phyloP scores from a whole-genome alignment of 1,284 basidiomycete species.

The Pyrrhoderma lamaoense region DNA sequence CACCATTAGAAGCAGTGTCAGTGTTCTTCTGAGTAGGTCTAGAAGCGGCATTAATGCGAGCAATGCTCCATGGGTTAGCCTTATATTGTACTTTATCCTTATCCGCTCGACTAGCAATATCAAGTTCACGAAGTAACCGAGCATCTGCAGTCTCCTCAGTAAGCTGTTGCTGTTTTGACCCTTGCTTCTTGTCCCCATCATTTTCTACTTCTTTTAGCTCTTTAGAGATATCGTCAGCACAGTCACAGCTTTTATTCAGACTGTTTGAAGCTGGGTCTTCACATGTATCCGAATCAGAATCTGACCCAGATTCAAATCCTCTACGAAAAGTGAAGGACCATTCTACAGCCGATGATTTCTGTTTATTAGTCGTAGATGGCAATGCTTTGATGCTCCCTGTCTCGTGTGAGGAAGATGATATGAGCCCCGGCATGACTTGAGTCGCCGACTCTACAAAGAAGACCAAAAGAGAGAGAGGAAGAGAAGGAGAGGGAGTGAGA shows the following conservation, averaged over 20 bases:
- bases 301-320: conserved; percentile 10
- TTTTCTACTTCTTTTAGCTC: too few relatives aligned
- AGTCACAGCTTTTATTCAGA: too few relatives aligned
- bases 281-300: not conserved
- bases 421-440: too few relatives aligned
- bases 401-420: too few relatives aligned
- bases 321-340: conserved; percentile 13
- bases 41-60: conserved; percentile 60
- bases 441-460: too few relatives aligned
- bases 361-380: too few relatives aligned
- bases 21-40: conserved; percentile 24
- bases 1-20: too few relatives aligned
- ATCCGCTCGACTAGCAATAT: conserved; percentile 41
- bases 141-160: conserved; percentile 12
- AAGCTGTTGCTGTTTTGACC: not conserved
- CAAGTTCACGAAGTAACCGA: conserved; percentile 43
- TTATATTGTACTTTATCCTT: conserved; percentile 53
- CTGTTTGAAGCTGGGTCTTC: not conserved
- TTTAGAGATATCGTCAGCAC: too few relatives aligned
- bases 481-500: too few relatives aligned
- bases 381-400: too few relatives aligned
- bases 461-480: too few relatives aligned
- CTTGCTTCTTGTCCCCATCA: not conserved
- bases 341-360: not conserved
- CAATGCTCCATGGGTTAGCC: conserved; percentile 69